Evolutionary conservation across 345 rosid species (phyloP).

Genomic region (Aquilaria sinensis): DNA sequence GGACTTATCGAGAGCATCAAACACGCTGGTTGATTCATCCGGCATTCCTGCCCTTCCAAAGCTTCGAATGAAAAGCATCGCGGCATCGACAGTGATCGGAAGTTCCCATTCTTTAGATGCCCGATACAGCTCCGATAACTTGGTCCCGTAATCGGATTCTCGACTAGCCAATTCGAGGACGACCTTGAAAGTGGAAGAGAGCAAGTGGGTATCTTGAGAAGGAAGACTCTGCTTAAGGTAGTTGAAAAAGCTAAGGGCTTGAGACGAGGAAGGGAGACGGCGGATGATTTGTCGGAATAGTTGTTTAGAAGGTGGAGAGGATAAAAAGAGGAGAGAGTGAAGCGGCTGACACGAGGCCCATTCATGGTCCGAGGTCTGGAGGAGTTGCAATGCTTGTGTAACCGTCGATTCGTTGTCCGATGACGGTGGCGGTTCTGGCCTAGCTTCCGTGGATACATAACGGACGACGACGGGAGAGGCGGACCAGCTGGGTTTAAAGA

Average conservation of each 20-base stretch:
- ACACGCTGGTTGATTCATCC: conserved; percentile 36
- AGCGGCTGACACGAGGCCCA: conserved; percentile 46
- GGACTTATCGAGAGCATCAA: conserved; percentile 28
- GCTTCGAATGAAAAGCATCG: conserved; percentile 38
- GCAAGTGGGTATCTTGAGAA: conserved; percentile 18
- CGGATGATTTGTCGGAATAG: conserved; percentile 44
- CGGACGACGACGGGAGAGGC: conserved; percentile 15
- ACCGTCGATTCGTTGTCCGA: conserved; percentile 25
- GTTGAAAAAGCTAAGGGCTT: conserved; percentile 52
- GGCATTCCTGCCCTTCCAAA: conserved; percentile 45
- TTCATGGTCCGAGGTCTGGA: conserved; percentile 38
- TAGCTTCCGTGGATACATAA: conserved; percentile 21
- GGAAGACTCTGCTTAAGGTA: conserved; percentile 33
- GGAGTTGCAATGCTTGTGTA: conserved; percentile 28
- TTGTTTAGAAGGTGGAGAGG: conserved; percentile 27
- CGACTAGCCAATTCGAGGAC: conserved; percentile 44
- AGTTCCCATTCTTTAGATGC: conserved; percentile 40
- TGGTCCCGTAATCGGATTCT: conserved; percentile 27
- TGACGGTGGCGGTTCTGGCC: conserved; percentile 2
- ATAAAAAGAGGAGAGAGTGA: conserved; percentile 34
- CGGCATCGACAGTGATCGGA: conserved; percentile 37
- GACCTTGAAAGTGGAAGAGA: conserved; percentile 52
- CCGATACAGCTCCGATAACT: conserved; percentile 39
- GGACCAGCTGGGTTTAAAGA: conserved; percentile 4
- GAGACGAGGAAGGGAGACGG: conserved; percentile 40